Base-by-base conservation (phyloP, 495 filamentous ascomycete species). In the Aspergillus wentii region DNA sequence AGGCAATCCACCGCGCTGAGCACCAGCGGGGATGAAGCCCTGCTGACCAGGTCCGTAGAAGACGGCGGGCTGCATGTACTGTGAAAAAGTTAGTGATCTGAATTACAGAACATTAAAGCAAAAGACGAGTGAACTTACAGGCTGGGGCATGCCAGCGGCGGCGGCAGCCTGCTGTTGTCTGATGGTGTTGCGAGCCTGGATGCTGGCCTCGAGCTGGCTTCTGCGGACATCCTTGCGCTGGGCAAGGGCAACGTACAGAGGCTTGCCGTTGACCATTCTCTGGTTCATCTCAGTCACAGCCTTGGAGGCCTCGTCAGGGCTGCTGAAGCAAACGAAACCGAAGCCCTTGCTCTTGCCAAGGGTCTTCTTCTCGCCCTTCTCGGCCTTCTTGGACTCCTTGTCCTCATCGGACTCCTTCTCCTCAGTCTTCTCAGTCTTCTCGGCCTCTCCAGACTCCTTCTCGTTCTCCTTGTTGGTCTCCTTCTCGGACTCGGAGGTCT, bases 221-320 rank as follows among this genome's bases (percentile, higher is more conserved):
- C 96, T 92, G 66, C 92, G 89, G 52, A 97, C 89, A 68, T 99
- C 92, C 80, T 99, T 99, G 63, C 94, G 88, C 78, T 97, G 94
- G 38, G 92, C 92, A 31, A 99, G 78, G 43, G 92, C 94, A 56
- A 99, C 92, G 54, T 97, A 99, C 35, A 99, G 79, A 27, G 92
- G 92, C 80, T 99, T 99, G 71, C 78, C 78, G 63, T 90, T 85
- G 49, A 97, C 74, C 94, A 99, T 99, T 61, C 89, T 85, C 74
- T 96, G 91, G 74, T 97, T 97, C 85, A 96, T 95, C 62, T 97
- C 94, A 38, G 88, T 87, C 38, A 97, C 91, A 51, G 92, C 92
- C 79, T 97, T 97, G 68, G 88, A 95, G 49, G 92, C 94, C 68
- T 99, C 92, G 48, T 97, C 94, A 32, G 94, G 89, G 75, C 92